Percentiles rank a stretch among this genome's conserved stretches.
Evolutionary conservation across 441 rosid species (phyloP).

Genomic region (Pelargonium citronellum): DNA sequence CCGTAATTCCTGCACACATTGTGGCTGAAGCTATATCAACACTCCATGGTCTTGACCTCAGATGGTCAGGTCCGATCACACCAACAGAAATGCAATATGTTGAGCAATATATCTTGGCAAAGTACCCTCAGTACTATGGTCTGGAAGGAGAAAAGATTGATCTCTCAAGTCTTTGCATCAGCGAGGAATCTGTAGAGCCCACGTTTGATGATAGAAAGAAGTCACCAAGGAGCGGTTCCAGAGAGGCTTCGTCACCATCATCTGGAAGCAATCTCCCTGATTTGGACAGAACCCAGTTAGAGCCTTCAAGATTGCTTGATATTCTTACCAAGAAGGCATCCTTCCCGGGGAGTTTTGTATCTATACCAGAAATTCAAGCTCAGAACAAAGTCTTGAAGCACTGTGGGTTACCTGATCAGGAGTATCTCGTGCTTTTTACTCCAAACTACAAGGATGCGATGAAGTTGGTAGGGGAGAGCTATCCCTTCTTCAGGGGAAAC

Average conservation of each 20-base stretch:
- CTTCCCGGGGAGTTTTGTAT: conserved; percentile 62
- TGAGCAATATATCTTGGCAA: conserved; percentile 35
- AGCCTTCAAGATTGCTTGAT: conserved; percentile 58
- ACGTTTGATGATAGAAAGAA: conserved; percentile 38
- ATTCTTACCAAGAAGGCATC: conserved; percentile 61
- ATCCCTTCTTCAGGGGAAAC: conserved; percentile 65
- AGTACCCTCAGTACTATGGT: conserved; percentile 70
- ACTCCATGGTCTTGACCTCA: conserved; percentile 60
- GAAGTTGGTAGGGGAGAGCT: conserved; percentile 72
- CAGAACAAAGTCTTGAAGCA: conserved; percentile 52
- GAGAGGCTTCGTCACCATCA: conserved; percentile 42
- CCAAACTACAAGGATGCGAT: conserved; percentile 62
- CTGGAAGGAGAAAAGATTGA: conserved; percentile 45
- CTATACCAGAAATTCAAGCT: conserved; percentile 68
- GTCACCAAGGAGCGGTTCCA: conserved; percentile 31
- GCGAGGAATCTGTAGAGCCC: conserved; percentile 23
- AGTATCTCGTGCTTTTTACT: conserved; percentile 62
- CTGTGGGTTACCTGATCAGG: conserved; percentile 43
- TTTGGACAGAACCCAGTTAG: conserved; percentile 49
- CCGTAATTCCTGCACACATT: conserved; percentile 60
- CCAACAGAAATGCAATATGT: conserved; percentile 59
- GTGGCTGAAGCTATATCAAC: conserved; percentile 76
- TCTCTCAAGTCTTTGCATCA: conserved; percentile 53
- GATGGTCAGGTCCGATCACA: conserved; percentile 75
- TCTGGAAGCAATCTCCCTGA: conserved; percentile 48